These are phyloP conservation scores for Neofusicoccum sp. DNA, from an alignment of 2,329 filamentous ascomycete genomes.

Conservation along the genomic window DNA sequence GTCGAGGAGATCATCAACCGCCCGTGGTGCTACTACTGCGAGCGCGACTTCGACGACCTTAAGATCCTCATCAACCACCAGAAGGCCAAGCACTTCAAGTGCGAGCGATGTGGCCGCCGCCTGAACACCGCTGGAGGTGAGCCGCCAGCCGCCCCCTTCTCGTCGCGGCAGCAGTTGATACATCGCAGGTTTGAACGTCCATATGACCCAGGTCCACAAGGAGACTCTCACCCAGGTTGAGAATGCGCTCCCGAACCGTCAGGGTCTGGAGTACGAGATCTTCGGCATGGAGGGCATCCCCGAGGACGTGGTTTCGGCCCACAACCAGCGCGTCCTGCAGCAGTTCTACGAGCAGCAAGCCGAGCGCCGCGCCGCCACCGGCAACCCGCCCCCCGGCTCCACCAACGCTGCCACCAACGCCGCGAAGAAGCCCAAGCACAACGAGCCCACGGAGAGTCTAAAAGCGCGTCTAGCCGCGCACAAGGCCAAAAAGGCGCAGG, in stretches of 20 bases:
- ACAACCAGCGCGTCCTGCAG: constrained; percentile 81
- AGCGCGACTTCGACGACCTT: constrained; percentile 95
- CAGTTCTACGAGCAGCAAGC: constrained; percentile 83
- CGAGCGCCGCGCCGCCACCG: constrained; percentile 76
- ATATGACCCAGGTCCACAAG: constrained; percentile 99
- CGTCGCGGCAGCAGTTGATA: constrained; percentile 20
- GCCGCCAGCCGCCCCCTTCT: constrained; percentile 27
- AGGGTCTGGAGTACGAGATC: constrained; percentile 87
- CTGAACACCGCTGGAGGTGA: constrained; percentile 92
- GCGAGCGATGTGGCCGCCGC: constrained; percentile 81
- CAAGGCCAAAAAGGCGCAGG: constrained; percentile 65
- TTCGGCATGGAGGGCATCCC: constrained; percentile 98
- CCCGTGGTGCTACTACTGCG: constrained; percentile 99
- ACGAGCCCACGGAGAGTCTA: constrained; percentile 69
- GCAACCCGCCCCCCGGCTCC: constrained; percentile 67
- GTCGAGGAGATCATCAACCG: constrained; percentile 84
- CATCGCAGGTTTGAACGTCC: constrained; percentile 77
- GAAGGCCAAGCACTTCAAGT: constrained; percentile 99
- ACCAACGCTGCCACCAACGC: constrained; percentile 47
- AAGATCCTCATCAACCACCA: constrained; percentile 97
- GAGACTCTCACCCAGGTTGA: constrained; percentile 84
- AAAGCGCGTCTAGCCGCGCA: constrained; percentile 78
- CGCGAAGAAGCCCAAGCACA: constrained; percentile 60
- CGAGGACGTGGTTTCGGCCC: constrained; percentile 75
- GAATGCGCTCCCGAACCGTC: constrained; percentile 84